These are phyloP conservation scores for Penicillium alfredii DNA, from an alignment of 495 filamentous ascomycete species.

Conservation along the genomic window DNA sequence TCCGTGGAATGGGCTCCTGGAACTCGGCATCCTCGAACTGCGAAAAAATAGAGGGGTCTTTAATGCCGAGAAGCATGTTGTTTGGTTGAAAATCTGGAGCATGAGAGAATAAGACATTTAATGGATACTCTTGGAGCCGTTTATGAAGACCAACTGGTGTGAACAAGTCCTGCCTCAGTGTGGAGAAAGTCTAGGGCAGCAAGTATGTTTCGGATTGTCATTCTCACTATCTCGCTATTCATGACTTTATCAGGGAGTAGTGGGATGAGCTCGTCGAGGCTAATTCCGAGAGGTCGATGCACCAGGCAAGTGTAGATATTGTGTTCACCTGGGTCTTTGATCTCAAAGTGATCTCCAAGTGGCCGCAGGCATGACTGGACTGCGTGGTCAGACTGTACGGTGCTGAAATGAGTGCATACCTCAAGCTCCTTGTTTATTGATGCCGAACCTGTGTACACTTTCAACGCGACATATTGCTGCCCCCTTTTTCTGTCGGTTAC, in stretches of 20 bases:
- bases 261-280: conserved; percentile 14
- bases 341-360: conserved; percentile 30
- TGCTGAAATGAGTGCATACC: conserved; percentile 28
- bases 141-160: no score
- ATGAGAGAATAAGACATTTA: conserved; percentile 6
- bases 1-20: conserved; percentile 20
- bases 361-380: conserved; percentile 27
- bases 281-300: conserved; percentile 35
- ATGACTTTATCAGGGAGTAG: conserved; percentile 19
- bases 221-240: conserved; percentile 13
- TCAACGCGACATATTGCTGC: neutral
- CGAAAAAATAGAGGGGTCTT: conserved; percentile 24
- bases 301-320: conserved; percentile 34
- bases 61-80: conserved; percentile 27
- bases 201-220: conserved; percentile 24
- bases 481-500: neutral
- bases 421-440: conserved; percentile 24
- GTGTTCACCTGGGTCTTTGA: conserved; percentile 25
- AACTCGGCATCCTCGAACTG: conserved; percentile 23
- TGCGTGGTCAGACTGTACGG: conserved; percentile 20
- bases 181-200: conserved; percentile 39
- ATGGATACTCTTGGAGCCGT: no score
- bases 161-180: conserved; percentile 34
- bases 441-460: conserved; percentile 9
- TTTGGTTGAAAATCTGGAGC: conserved; percentile 21